Evolutionary conservation across 306 rosid species (phyloP), one percentile per base, ranked within the genome.

Genomic region (Castanopsis chinensis): DNA sequence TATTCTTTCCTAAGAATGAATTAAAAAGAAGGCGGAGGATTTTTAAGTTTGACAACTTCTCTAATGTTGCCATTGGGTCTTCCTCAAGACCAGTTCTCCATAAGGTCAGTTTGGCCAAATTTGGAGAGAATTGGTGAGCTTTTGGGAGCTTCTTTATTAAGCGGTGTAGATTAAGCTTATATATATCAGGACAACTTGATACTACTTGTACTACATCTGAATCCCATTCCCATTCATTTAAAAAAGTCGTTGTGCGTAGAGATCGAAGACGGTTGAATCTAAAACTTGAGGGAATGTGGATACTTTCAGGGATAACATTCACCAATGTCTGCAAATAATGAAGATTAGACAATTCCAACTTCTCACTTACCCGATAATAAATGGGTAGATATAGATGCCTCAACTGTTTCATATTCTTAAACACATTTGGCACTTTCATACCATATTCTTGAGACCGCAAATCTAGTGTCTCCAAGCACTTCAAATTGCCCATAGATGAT

Each of bases 51-150:
- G 37, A 0, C 37, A 33, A 33, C 37, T 33, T 33, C 37, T 33
- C 37, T 33, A 33, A 33, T 25, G 60, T 55, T 14, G 7, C 60
- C 60, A 55, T 55, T 55, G 60, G 60, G 60, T 18, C 60, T 56
- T 56, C 60, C 21, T 18, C 60, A 6, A 56, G 60, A 56, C 18
- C 18, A 56, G 3, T 56, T 56, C 60, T 6, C 60, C 20, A 5
- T 56, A 56, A 14, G 60, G 20, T 15, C 21, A 56, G 18, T 21
- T 18, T 56, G 20, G 76, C 79, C 5, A 88, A 77, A 83, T 76
- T 84, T 72, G 84, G 73, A 35, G 41, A 35, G 41, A 35, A 35
- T 35, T 35, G 41, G 41, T 35, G 41, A 35, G 41, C 41, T 35
- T 56, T 2, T 56, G 60, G 20, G 18, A 56, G n/a, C 4, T 56